Percentiles rank a stretch among this genome's conserved stretches.
Evolutionary conservation across 768 basidiomycete species (phyloP).

Genomic region (Mycena belliarum): DNA sequence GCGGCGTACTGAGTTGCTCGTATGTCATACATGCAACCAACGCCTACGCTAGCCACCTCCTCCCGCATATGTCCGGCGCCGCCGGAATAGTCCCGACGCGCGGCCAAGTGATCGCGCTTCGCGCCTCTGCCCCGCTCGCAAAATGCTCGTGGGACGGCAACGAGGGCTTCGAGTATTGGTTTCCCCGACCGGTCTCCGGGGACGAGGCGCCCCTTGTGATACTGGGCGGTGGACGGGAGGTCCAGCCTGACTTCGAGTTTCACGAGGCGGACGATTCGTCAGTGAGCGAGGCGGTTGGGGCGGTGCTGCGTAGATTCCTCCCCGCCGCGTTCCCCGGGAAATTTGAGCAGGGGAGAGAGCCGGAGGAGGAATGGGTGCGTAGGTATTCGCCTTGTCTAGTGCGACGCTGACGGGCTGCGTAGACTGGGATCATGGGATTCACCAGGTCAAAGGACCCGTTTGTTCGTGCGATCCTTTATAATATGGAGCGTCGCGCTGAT

Average conservation of each 20-base stretch:
- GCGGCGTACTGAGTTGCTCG: conserved; percentile 61
- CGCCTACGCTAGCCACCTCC: conserved; percentile 73
- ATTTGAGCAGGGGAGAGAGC: conserved; percentile 48
- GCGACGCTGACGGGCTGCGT: not conserved
- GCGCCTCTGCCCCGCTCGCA: conserved; percentile 42
- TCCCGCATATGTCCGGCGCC: conserved; percentile 65
- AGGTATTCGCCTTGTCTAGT: conserved; percentile 20
- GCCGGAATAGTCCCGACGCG: conserved; percentile 67
- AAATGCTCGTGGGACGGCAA: conserved; percentile 50
- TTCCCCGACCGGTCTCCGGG: conserved; percentile 57
- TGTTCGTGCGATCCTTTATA: conserved; percentile 40
- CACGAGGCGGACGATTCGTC: conserved; percentile 59
- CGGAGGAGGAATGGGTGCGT: conserved; percentile 90
- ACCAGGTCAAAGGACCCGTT: conserved; percentile 65
- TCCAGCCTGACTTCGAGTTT: conserved; percentile 46
- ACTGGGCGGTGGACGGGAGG: conserved; percentile 68
- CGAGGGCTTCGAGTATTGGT: conserved; percentile 76
- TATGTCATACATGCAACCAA: conserved; percentile 88
- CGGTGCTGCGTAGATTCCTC: conserved; percentile 57
- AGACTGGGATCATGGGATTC: conserved; percentile 87
- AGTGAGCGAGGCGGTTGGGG: conserved; percentile 48
- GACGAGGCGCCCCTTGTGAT: conserved; percentile 57
- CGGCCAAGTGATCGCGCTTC: conserved; percentile 60
- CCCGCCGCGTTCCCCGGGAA: conserved; percentile 56
- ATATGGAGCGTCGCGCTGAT: not conserved